phyloP scores from a whole-genome alignment of 2,329 filamentous ascomycete species.

The Pochonia chlamydosporia region DNA sequence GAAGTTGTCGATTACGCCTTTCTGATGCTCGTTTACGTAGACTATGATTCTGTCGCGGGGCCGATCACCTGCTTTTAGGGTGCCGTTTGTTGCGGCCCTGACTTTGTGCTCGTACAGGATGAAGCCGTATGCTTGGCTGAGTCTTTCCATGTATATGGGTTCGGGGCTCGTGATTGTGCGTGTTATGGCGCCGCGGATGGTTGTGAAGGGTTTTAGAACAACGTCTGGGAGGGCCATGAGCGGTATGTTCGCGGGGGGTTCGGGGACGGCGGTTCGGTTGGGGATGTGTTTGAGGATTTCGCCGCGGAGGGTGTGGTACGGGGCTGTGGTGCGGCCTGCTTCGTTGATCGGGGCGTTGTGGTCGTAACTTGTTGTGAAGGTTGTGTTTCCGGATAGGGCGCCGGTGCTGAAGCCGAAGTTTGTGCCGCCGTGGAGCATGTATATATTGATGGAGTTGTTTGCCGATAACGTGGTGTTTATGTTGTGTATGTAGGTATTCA shows the following conservation, averaged over 20 bases:
- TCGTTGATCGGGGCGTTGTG: constrained; percentile 42
- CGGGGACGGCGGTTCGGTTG: constrained; percentile 24
- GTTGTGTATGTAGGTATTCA: neutral
- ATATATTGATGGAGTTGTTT: constrained; percentile 37
- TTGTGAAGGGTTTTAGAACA: constrained; percentile 26
- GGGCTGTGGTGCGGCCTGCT: constrained; percentile 35
- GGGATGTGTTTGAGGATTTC: constrained; percentile 29
- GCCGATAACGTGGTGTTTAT: constrained; percentile 19
- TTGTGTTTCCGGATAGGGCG: constrained; percentile 31
- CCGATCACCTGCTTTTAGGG: neutral
- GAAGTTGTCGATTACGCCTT: constrained; percentile 38
- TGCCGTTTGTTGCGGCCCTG: constrained; percentile 2
- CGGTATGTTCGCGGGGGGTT: constrained; percentile 26
- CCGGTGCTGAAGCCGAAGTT: constrained; percentile 42
- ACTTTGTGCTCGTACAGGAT: constrained; percentile 33
- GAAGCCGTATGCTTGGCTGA: constrained; percentile 36
- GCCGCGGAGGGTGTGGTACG: constrained; percentile 33
- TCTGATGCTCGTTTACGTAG: constrained; percentile 34
- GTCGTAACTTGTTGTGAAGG: constrained; percentile 40
- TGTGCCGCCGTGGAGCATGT: constrained; percentile 46
- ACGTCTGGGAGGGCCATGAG: constrained; percentile 20
- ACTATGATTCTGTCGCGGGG: constrained; percentile 38
- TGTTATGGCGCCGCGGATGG: constrained; percentile 30
- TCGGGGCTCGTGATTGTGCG: constrained; percentile 13
- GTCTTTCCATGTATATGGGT: constrained; percentile 36